Percentiles rank a stretch among this genome's conserved stretches.
phyloP scores from a whole-genome alignment of 768 basidiomycete species.

The Termitomyces sp. region DNA sequence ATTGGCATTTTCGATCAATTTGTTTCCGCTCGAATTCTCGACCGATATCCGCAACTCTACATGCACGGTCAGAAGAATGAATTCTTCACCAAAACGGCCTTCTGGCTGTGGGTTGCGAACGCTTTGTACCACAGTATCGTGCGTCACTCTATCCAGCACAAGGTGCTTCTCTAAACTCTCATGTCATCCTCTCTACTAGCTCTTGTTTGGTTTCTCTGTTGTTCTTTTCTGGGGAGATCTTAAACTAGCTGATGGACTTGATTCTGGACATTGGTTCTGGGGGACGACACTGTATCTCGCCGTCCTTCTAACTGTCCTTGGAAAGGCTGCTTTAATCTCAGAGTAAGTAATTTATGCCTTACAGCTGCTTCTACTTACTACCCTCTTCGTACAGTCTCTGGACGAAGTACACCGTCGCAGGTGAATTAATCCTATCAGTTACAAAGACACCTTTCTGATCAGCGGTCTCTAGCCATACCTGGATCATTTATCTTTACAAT shows the following conservation, averaged over 20 bases:
- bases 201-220: constrained; percentile 84
- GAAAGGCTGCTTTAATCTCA: constrained; percentile 95
- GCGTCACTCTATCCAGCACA: constrained; percentile 23
- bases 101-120: constrained; percentile 91
- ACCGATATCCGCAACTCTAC: constrained; percentile 96
- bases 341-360: constrained; percentile 60
- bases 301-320: constrained; percentile 90
- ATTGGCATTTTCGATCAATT: constrained; percentile 99
- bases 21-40: constrained; percentile 93
- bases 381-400: constrained; percentile 62
- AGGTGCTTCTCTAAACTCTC: constrained; percentile 6
- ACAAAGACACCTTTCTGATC: background rate
- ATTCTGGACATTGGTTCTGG: constrained; percentile 98
- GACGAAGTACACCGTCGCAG: constrained; percentile 98
- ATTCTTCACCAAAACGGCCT: constrained; percentile 88
- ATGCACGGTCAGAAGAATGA: constrained; percentile 90
- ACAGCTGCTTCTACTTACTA: background rate
- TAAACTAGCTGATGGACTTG: constrained; percentile 73
- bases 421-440: constrained; percentile 32
- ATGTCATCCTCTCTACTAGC: constrained; percentile 36
- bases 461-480: constrained; percentile 68
- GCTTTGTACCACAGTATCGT: constrained; percentile 90
- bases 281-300: constrained; percentile 94
- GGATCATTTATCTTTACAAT: constrained; percentile 98
- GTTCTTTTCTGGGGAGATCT: constrained; percentile 93